Evolutionary conservation across 805 yeast genomes (phyloP), one percentile per base, ranked within the genome.

Genomic region (Sungouiozyma ichnusensis): DNA sequence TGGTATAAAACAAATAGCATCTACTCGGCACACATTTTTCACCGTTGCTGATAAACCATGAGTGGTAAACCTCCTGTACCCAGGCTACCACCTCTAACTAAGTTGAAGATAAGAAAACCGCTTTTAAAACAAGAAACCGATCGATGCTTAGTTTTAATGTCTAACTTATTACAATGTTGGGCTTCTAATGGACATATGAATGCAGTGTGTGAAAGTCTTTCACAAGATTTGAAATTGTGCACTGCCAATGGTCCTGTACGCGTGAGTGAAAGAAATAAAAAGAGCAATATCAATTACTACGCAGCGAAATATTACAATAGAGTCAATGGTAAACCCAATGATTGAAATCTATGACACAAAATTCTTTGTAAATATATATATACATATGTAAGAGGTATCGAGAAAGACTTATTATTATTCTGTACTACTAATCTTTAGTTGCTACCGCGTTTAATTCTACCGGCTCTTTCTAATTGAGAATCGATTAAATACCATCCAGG

Each of bases 171-270:
- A 52, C 85, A 83, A 70, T 88, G 97, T 67, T 88, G 97, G 97
- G 94, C 96, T 2, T 84, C 96, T 18, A 84, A 85, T 64, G 90
- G 94, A 38, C 94, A 86, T 62, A 88, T 92, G 46, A 68, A 81
- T 17, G 66, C 71, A 9, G 71, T 67, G 37, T 88, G 97, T 64
- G 67, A 72, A 18, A 68, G 67, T 6, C 63, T 85, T 37, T 94
- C 81, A 55, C 60, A 63, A 31, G 85, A 84, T 46, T 72, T 87
- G 58, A 85, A 85, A 56, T 63, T 64, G 13, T 88, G 96, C 59
- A 83, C 85, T 81, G 64, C 68, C 39, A 66, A 54, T 33, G 53
- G 45, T 20, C 57, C 57, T 8, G 35, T n/a, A 32, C 15, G 8
- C 11, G 29, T 24, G 29, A 37, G 48, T 13, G 47, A 52, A 14